Percentiles rank a stretch among this genome's conserved stretches.
Conservation (phyloP, 345 rosid species). For the Salix suchowensis region DNA sequence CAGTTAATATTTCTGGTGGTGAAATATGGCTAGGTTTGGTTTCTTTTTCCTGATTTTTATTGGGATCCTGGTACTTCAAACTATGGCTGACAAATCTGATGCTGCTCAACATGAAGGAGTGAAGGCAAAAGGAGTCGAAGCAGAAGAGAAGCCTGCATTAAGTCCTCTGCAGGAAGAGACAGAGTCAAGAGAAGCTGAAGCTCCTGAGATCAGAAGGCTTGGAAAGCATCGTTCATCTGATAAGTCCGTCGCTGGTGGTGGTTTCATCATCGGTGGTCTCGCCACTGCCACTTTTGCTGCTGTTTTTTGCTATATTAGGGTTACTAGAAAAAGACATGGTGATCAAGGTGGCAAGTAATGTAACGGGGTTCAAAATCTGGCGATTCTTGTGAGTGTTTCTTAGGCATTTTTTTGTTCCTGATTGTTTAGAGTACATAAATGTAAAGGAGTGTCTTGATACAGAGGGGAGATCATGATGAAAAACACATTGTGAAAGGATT, state of each 20-base stretch:
- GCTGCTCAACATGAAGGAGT: neutral
- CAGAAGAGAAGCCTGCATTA: neutral
- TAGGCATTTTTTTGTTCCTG: neutral
- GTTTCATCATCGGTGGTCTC: constrained; percentile 62
- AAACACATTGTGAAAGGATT: neutral
- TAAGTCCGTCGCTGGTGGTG: constrained; percentile 55
- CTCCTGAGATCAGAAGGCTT: constrained; percentile 41
- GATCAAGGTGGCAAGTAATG: neutral
- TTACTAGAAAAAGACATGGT: constrained; percentile 41
- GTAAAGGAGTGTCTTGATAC: neutral
- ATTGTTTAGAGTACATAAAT: neutral
- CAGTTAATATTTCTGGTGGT: neutral
- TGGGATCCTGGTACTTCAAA: constrained; percentile 29
- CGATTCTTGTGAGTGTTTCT: neutral
- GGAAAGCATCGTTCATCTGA: constrained; percentile 41
- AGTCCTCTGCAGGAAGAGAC: constrained; percentile 3
- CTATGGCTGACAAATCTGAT: constrained; percentile 18
- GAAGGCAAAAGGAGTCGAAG: neutral
- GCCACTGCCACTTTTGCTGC: constrained; percentile 55
- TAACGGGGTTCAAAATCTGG: neutral
- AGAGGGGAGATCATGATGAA: neutral
- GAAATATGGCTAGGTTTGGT: constrained; percentile 15
- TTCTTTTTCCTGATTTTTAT: constrained; percentile 23
- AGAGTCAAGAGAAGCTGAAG: constrained; percentile 10
- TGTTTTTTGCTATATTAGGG: constrained; percentile 58